These are phyloP conservation scores for Kwoniella mangroviensis DNA, from an alignment of 768 basidiomycete species.

Conservation along the genomic window DNA sequence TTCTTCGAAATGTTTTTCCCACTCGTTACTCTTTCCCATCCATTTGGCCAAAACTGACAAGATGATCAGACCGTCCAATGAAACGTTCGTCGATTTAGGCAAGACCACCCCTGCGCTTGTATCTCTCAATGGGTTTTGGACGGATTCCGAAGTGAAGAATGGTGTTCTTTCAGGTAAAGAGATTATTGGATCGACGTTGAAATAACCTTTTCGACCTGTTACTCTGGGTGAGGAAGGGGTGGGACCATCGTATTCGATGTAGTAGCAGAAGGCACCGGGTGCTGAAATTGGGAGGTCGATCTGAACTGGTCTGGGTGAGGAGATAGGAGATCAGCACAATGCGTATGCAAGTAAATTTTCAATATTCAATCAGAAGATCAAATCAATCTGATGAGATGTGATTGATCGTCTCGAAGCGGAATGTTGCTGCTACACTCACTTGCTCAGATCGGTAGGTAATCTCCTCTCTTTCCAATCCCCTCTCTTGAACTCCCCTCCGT, in stretches of 20 bases:
- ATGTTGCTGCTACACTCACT: constrained; percentile 62
- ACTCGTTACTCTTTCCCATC: constrained; percentile 84
- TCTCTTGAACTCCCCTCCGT: constrained; percentile 83
- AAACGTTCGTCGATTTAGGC: constrained; percentile 65
- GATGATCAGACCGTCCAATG: constrained; percentile 85
- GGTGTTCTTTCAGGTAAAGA: constrained; percentile 72
- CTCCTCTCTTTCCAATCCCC: constrained; percentile 72
- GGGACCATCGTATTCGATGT: constrained; percentile 73
- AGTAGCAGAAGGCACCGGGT: constrained; percentile 93
- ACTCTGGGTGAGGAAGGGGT: constrained; percentile 62
- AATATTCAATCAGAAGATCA: background rate
- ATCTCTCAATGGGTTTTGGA: constrained; percentile 34
- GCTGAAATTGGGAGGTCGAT: constrained; percentile 95
- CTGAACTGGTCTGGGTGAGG: constrained; percentile 72
- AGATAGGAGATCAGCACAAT: background rate
- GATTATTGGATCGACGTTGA: constrained; percentile 93
- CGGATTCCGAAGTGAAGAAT: constrained; percentile 64
- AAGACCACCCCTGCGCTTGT: constrained; percentile 59
- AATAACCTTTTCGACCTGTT: constrained; percentile 87
- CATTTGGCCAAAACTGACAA: constrained; percentile 94
- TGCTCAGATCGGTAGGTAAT: constrained; percentile 52
- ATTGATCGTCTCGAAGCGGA: too few species aligned
- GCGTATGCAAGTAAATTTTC: too few species aligned
- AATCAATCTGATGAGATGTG: constrained; percentile 6
- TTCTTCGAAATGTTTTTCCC: constrained; percentile 80